Base-by-base conservation (phyloP, 495 filamentous ascomycete species). In the Alectoria sarmentosa region DNA sequence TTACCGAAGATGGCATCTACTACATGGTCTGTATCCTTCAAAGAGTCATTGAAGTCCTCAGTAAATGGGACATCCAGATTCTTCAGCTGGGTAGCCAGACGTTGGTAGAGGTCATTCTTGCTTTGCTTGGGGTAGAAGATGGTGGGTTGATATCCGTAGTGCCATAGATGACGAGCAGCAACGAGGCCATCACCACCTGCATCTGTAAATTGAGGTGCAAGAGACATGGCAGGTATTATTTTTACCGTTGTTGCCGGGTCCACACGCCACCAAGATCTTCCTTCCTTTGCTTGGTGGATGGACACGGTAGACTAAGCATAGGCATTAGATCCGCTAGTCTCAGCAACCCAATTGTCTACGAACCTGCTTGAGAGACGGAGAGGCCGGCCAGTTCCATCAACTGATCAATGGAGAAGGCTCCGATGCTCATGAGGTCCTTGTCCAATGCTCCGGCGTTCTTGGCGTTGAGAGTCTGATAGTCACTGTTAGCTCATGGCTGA, bases 361-460 rank as follows among this genome's bases (percentile, higher is more conserved):
- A 60, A 93, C 92, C 87, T 56, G 88, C 92, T 82, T 98, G 92
- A 8, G 93, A 91, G 4, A 98, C 94, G 3, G 92, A 91, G 1
- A 97, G 79, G 0, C 94, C 94, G 38, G 94, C 94, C 4, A 98
- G 78, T 72, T 98, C 94, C 94, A 98, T 98, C 60, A 98, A 79
- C 73, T 98, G 94, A 75, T 98, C 94, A 48, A 98, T 81, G 4
- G 91, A 96, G 78, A 92, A 98, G 28, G 88, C 94, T 5, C 95
- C 92, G 26, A 84, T 80, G 73, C 85, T 89, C 94, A 98, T 98
- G 49, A 98, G 86, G 69, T 98, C 94, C 73, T 88, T 85, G 74
- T 98, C 94, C 6, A 98, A 84, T 41, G 89, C 88, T 0, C 88
- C 87, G 4, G 94, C 93, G 70, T 90, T 89, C 75, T 92, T 91